phyloP scores from a whole-genome alignment of 208 protist genomes.

The Zelonia costaricensis region DNA sequence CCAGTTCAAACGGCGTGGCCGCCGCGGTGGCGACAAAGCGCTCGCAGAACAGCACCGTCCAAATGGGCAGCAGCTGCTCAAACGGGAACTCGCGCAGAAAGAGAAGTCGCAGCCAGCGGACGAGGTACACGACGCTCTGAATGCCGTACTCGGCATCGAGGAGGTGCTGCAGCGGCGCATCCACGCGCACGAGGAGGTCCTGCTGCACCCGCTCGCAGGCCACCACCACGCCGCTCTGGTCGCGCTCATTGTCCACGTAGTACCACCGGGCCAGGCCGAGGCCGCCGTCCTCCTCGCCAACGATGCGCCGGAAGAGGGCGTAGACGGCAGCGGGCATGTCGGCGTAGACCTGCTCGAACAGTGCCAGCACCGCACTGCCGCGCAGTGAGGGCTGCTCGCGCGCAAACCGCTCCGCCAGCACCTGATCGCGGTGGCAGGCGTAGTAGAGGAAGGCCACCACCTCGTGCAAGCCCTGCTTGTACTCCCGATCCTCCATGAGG shows the following conservation, averaged over 20 bases:
- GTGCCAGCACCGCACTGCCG: slow-evolving; percentile 1
- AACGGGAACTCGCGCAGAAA: slow-evolving; percentile 89
- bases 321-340: slow-evolving; percentile 32
- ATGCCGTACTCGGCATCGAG: slow-evolving; percentile 74
- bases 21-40: slow-evolving; percentile 18
- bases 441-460: slow-evolving; percentile 86
- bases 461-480: slow-evolving; percentile 93
- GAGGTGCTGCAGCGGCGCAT: slow-evolving; percentile 54
- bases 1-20: slow-evolving; percentile 24
- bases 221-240: slow-evolving; percentile 37
- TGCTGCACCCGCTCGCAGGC: slow-evolving; percentile 57
- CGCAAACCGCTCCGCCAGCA: slow-evolving; percentile 14
- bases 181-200: slow-evolving; percentile 49
- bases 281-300: slow-evolving; percentile 26
- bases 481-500: slow-evolving; percentile 47
- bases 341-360: slow-evolving; percentile 21
- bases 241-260: slow-evolving; percentile 22
- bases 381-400: slow-evolving; percentile 15
- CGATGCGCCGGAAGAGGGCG: slow-evolving; percentile 51
- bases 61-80: slow-evolving; percentile 56
- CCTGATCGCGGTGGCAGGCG: slow-evolving; percentile 35
- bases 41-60: slow-evolving; percentile 83
- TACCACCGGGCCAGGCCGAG: slow-evolving; percentile 54
- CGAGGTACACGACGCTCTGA: slow-evolving; percentile 74
- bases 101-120: slow-evolving; percentile 89